phyloP scores from a whole-genome alignment of 768 basidiomycete genomes.

The Fomitopsis serialis region DNA sequence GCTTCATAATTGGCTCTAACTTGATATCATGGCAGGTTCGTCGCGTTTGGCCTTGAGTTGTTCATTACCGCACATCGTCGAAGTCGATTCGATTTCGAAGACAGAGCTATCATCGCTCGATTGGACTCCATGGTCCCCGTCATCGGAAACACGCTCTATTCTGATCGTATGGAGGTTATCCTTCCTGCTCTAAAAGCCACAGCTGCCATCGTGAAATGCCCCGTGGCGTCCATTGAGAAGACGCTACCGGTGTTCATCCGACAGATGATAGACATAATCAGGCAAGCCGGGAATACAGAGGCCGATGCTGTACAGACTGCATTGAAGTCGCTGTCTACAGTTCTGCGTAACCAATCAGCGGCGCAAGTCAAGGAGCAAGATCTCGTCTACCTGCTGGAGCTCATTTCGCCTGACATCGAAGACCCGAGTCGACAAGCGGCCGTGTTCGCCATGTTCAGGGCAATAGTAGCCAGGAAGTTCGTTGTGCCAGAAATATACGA shows the following conservation, averaged over 20 bases:
- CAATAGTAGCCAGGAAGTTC: slow-evolving; percentile 86
- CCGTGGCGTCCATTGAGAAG: slow-evolving; percentile 66
- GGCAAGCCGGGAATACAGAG: slow-evolving; percentile 79
- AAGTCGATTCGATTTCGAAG: slow-evolving; percentile 79
- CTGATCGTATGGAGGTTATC: slow-evolving; percentile 70
- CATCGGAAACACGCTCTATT: slow-evolving; percentile 91
- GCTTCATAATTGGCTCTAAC: background rate
- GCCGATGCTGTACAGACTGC: slow-evolving; percentile 87
- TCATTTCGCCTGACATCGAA: slow-evolving; percentile 86
- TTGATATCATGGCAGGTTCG: slow-evolving; percentile 51
- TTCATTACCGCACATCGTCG: slow-evolving; percentile 84
- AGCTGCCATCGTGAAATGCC: slow-evolving; percentile 78
- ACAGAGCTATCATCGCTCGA: slow-evolving; percentile 68
- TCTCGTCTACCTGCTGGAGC: slow-evolving; percentile 77
- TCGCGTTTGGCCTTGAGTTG: slow-evolving; percentile 87
- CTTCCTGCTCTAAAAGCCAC: slow-evolving; percentile 73
- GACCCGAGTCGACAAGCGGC: slow-evolving; percentile 81
- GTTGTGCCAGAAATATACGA: slow-evolving; percentile 97
- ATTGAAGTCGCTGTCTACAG: slow-evolving; percentile 77
- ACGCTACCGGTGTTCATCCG: slow-evolving; percentile 79
- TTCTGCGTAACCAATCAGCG: slow-evolving; percentile 84
- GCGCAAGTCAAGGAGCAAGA: slow-evolving; percentile 88
- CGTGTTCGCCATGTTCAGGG: slow-evolving; percentile 83
- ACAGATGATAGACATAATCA: slow-evolving; percentile 81
- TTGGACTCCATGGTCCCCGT: slow-evolving; percentile 82